Evolutionary conservation across 495 filamentous ascomycete species (phyloP), one percentile per base, ranked within the genome.

Genomic region (Aspergillus olivimuriae): DNA sequence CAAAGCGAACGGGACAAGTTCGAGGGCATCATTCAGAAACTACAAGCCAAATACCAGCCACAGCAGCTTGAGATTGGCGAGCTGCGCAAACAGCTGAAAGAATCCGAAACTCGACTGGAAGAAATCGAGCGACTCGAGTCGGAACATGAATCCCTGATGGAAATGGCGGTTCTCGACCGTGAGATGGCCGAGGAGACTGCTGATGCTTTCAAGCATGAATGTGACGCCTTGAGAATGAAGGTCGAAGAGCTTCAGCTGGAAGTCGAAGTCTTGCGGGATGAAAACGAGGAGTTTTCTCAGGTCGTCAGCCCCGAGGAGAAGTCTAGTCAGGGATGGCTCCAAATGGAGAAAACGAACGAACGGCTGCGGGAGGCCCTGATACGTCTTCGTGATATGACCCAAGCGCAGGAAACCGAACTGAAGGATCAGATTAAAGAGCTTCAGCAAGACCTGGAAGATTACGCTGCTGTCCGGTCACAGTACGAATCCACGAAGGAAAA

Each of bases 101-200:
- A 95, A 35, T 75, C 80, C 4, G 83, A 89, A 49, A 61, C 72
- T 11, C 75, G 73, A 37, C 62, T 86, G 8, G 82, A 84, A 44
- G 70, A 82, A 38, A 59, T 92, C 8, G 87, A 91, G 48, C 66
- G 73, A 11, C 68, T 84, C 16, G 83, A 90, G 55, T 84, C 82
- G 0, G 89, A 95, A 40, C 80, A 92, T 62, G 92, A 96, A 14
- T 76, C 80, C 4, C 71, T 83, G 12, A 66, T 95, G 63, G 94
- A 98, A 68, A 83, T 94, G 68, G 87, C 87, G 14, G 82, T 84
- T 0, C 68, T 98, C 15, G 92, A 98, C 56, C 75, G 88, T 12
- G 91, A 97, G 62, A 95, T 97, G 89, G 94, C 92, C 2, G 91
- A 96, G 61, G 91, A 97, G 57, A 86, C 80, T 26, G 83, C 86